A percentile compares a stretch with the other conserved stretches of the same genome.
Evolutionary conservation across 1,284 basidiomycete species (phyloP).

Genomic region (Lentinula novae-zelandiae): DNA sequence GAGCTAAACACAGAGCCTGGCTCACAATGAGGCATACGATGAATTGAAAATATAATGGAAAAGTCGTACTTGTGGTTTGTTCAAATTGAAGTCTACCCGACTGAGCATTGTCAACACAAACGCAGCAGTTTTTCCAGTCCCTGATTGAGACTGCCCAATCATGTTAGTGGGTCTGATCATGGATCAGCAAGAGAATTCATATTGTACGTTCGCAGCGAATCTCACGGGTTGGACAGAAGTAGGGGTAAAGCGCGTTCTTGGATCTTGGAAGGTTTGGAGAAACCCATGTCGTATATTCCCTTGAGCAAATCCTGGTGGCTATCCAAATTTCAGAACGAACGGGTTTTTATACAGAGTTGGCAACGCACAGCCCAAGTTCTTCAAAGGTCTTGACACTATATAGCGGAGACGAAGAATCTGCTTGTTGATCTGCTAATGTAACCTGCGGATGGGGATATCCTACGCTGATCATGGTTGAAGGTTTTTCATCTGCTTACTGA

Average conservation of each 20-base stretch:
- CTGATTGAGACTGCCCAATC: conserved; percentile 99
- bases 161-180: conserved; percentile 84
- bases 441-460: conserved; percentile 51
- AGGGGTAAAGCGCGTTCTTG: conserved; percentile 96
- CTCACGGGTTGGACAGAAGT: conserved; percentile 87
- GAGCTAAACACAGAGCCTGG: conserved; percentile 89
- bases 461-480: not conserved
- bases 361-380: conserved; percentile 82
- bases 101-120: conserved; percentile 98
- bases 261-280: conserved; percentile 98
- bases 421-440: conserved; percentile 96
- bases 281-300: conserved; percentile 96
- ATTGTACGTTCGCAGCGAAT: conserved; percentile 16
- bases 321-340: conserved; percentile 9
- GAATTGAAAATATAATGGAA: conserved; percentile 9
- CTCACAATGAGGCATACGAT: not conserved
- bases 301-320: conserved; percentile 90
- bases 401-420: conserved; percentile 92
- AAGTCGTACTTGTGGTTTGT: conserved; percentile 78
- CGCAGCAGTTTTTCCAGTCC: conserved; percentile 98
- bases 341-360: conserved; percentile 9
- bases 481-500: conserved; percentile 39
- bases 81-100: conserved; percentile 81
- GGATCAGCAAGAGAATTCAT: not conserved
- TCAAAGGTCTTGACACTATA: conserved; percentile 96